These are phyloP conservation scores for Komagataella populi DNA, from an alignment of 805 yeast species.

Conservation along the genomic window DNA sequence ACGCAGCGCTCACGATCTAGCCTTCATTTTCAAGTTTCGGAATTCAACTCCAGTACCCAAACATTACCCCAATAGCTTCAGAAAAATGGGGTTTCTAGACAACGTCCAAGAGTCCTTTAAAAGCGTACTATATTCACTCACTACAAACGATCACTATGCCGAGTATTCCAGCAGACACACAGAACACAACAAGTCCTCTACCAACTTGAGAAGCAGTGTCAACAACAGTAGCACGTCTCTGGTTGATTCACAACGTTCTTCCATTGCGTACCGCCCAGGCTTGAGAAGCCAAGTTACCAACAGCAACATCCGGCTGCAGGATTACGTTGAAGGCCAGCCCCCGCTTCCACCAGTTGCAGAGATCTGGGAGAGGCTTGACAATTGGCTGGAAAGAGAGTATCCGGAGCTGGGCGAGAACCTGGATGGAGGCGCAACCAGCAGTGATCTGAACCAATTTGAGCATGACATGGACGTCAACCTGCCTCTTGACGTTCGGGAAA, in stretches of 20 bases:
- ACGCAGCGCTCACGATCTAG: background rate
- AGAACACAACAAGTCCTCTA: conserved; percentile 4
- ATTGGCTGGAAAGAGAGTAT: conserved; percentile 67
- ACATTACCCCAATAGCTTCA: background rate
- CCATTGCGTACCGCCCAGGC: conserved; percentile 27
- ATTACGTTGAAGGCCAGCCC: conserved; percentile 28
- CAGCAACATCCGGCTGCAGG: conserved; percentile 41
- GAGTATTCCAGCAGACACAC: conserved; percentile 14
- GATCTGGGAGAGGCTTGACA: conserved; percentile 83
- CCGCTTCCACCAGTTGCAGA: conserved; percentile 52
- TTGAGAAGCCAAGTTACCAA: conserved; percentile 20
- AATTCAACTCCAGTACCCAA: background rate
- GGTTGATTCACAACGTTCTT: conserved; percentile 22
- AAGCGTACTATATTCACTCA: conserved; percentile 28
- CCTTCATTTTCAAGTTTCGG: background rate
- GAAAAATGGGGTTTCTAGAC: background rate
- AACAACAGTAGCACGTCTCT: conserved; percentile 22
- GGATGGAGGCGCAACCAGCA: conserved; percentile 63
- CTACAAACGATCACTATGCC: conserved; percentile 49
- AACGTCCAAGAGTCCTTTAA: conserved; percentile 8
- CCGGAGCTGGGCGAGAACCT: conserved; percentile 75
- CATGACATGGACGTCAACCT: conserved; percentile 60
- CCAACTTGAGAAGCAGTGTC: conserved; percentile 18
- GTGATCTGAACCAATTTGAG: conserved; percentile 76
- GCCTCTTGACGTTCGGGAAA: conserved; percentile 75